Base-by-base conservation (phyloP, 208 protist genomes). In the Wallacemonas sp. region DNA sequence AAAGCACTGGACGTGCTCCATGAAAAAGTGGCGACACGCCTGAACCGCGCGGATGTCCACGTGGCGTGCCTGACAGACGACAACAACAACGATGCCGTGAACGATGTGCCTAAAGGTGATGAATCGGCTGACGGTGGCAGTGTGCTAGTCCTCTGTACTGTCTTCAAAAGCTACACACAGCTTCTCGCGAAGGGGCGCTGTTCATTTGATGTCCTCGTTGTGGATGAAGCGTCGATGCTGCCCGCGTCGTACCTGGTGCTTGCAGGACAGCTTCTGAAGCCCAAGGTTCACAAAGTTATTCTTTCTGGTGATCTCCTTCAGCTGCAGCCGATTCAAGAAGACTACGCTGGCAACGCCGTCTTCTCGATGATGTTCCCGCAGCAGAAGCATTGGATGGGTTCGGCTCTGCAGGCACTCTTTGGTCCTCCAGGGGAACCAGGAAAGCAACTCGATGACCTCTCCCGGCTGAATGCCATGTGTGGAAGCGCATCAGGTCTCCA, bases 191-290 rank as follows among this genome's bases (percentile, higher is more conserved):
- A 67, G 17, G 11, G 17, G 17, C 12, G 9, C 1, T 0, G n/a
- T 16, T 6, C 6, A 24, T 73, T 73, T 29, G 68, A 73, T 43
- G 44, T 73, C 6, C 46, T 73, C 14, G 41, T 73, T 32, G 27
- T 73, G 16, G 68, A 73, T 33, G 68, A 73, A 34, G 68, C 47
- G 8, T 73, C 68, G n/a, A 47, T 52, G 39, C 19, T 67, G 26
- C 68, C 68, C 21, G 32, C 39, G 17, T 21, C 49, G 24, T 23
- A 61, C 23, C 5, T 27, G 17, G 34, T 39, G 4, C 34, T 73
- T 16, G 44, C 39, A 9, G 49, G 34, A 2, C 68, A 60, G 49
- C 52, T 73, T 8, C 58, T 73, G 2, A 56, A 55, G 14, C 55
- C 30, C 5, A 39, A 55, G 11, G 2, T 6, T 2, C 66, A 71